Percentiles rank a stretch among this genome's conserved stretches.
phyloP scores from a whole-genome alignment of 257 asterid species.

The Lithospermum erythrorhizon region DNA sequence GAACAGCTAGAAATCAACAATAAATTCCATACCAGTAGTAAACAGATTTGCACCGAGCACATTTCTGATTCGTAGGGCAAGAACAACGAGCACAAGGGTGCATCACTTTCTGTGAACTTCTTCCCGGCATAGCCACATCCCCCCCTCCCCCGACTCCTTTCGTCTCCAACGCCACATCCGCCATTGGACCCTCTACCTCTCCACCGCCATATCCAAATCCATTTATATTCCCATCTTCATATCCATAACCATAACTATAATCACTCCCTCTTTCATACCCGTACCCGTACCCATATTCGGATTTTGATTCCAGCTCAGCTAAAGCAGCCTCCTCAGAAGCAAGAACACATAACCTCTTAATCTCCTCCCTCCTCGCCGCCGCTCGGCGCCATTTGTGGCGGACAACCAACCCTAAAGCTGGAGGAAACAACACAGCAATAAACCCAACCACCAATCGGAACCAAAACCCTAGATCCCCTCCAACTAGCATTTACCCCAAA shows the following conservation, averaged over 20 bases:
- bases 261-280: not conserved
- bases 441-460: slow-evolving; percentile 27
- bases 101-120: slow-evolving; percentile 17
- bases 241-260: slow-evolving; percentile 8
- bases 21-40: slow-evolving; percentile 56
- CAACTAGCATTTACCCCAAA: slow-evolving; percentile 53
- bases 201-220: slow-evolving; percentile 17
- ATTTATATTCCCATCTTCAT: slow-evolving; percentile 4
- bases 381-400: slow-evolving; percentile 52
- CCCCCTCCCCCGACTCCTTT: slow-evolving; percentile 14
- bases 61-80: slow-evolving; percentile 54
- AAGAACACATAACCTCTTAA: slow-evolving; percentile 45
- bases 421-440: slow-evolving; percentile 25
- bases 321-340: slow-evolving; percentile 64
- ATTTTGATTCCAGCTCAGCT: slow-evolving; percentile 44
- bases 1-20: not conserved
- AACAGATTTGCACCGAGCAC: slow-evolving; percentile 68
- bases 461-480: slow-evolving; percentile 48
- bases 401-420: slow-evolving; percentile 34
- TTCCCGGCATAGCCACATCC: slow-evolving; percentile 13
- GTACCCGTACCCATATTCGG: slow-evolving; percentile 12
- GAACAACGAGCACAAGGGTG: slow-evolving; percentile 58
- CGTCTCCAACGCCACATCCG: slow-evolving; percentile 6
- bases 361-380: slow-evolving; percentile 54
- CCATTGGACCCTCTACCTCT: slow-evolving; percentile 4